A percentile compares a stretch with the other conserved stretches of the same genome.
These are phyloP conservation scores for Phlyctochytrium planicorne DNA, from an alignment of 192 early-diverging fungal species.

Conservation along the genomic window DNA sequence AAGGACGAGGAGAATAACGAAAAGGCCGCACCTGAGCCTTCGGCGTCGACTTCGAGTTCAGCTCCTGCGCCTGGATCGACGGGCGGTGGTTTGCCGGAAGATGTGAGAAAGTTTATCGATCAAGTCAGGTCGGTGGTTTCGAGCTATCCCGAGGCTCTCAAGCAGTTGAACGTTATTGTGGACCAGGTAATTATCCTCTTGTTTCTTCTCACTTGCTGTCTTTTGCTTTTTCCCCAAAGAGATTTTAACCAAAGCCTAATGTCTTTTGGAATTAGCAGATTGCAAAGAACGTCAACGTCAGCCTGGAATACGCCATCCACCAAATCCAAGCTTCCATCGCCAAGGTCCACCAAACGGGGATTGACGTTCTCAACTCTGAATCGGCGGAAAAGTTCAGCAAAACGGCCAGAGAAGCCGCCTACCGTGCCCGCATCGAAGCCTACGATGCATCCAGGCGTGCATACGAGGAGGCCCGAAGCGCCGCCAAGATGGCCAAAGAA, in stretches of 20 bases:
- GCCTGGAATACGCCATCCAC: constrained; percentile 4
- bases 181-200: neutral
- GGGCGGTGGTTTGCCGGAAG: neutral
- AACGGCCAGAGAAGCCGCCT: constrained; percentile 7
- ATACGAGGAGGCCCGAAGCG: constrained; percentile 1
- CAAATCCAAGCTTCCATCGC: constrained; percentile 1
- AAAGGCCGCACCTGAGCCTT: neutral
- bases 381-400: neutral
- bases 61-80: neutral
- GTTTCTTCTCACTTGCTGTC: neutral
- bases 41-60: neutral
- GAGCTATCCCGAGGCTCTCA: neutral
- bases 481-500: constrained; percentile 1
- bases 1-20: neutral
- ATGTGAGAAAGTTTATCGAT: constrained; percentile 6
- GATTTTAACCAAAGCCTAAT: neutral
- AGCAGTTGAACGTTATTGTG: constrained; percentile 2
- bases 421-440: constrained; percentile 4
- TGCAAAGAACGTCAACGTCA: neutral
- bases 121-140: neutral
- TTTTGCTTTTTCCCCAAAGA: constrained; percentile 3
- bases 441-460: constrained; percentile 3
- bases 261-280: neutral
- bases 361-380: neutral
- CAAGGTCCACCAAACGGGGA: neutral